Evolutionary conservation across 441 rosid genomes (phyloP).

Genomic region (Geranium incanum): DNA sequence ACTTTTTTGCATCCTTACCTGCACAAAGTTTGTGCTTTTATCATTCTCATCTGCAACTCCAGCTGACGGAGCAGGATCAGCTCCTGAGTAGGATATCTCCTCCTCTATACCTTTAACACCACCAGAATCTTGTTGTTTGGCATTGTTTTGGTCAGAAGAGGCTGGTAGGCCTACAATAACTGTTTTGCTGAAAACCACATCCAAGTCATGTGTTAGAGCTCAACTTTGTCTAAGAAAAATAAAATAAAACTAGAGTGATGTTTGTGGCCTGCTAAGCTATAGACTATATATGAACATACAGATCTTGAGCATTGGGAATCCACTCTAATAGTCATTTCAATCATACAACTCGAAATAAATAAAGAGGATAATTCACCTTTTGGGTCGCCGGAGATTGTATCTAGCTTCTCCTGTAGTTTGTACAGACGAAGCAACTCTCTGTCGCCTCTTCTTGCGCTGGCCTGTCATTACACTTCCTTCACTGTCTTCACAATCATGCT

Average conservation of each 20-base stretch:
- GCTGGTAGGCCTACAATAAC: slow-evolving; percentile 24
- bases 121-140: slow-evolving; percentile 32
- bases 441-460: slow-evolving; percentile 58
- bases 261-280: neutral
- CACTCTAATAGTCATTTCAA: neutral
- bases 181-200: slow-evolving; percentile 35
- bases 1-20: slow-evolving; percentile 34
- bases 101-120: slow-evolving; percentile 31
- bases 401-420: slow-evolving; percentile 39
- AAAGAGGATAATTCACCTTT: slow-evolving; percentile 36
- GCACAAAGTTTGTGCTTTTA: slow-evolving; percentile 36
- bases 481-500: slow-evolving; percentile 54
- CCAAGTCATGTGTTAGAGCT: slow-evolving; percentile 17
- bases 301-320: neutral
- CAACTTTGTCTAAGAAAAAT: neutral
- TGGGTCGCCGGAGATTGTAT: slow-evolving; percentile 70
- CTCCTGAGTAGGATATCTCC: slow-evolving; percentile 28
- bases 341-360: neutral
- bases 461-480: slow-evolving; percentile 62
- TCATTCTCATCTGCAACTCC: slow-evolving; percentile 54
- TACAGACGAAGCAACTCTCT: slow-evolving; percentile 36
- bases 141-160: slow-evolving; percentile 27
- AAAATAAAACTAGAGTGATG: neutral
- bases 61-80: slow-evolving; percentile 31
- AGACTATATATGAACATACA: neutral